These are phyloP conservation scores for Ramaria rubella DNA, from an alignment of 768 basidiomycete genomes.

Conservation along the genomic window DNA sequence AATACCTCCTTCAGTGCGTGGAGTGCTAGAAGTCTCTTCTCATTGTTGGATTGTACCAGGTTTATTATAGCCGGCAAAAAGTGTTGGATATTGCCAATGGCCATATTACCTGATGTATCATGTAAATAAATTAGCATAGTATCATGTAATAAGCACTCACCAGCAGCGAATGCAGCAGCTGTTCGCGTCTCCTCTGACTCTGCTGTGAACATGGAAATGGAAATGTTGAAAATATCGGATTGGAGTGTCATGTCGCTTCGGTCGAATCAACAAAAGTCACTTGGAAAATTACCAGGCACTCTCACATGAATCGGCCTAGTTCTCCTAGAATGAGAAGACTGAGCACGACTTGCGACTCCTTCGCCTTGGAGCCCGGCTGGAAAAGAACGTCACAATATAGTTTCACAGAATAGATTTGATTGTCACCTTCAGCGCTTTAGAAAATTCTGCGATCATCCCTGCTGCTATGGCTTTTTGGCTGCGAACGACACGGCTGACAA, in stretches of 20 bases:
- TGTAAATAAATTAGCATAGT: not conserved
- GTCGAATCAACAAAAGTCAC: not conserved
- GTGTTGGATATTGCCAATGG: slow-evolving; percentile 83
- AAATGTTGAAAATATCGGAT: slow-evolving; percentile 66
- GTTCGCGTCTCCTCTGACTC: slow-evolving; percentile 83
- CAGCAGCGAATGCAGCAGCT: slow-evolving; percentile 92
- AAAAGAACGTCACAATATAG: slow-evolving; percentile 6
- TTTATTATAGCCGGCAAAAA: slow-evolving; percentile 84
- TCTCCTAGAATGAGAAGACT: slow-evolving; percentile 89
- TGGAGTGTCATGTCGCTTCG: slow-evolving; percentile 81
- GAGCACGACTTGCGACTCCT: slow-evolving; percentile 64
- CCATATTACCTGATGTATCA: slow-evolving; percentile 71
- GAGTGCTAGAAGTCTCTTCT: slow-evolving; percentile 77
- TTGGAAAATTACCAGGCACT: slow-evolving; percentile 12
- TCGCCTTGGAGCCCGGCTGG: slow-evolving; percentile 45
- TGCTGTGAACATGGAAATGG: slow-evolving; percentile 66
- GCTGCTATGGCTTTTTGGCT: slow-evolving; percentile 66
- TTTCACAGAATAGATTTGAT: not conserved
- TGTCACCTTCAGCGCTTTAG: slow-evolving; percentile 69
- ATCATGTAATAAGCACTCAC: slow-evolving; percentile 32
- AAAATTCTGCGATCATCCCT: slow-evolving; percentile 79
- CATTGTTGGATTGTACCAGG: slow-evolving; percentile 64
- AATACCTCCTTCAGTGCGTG: slow-evolving; percentile 88
- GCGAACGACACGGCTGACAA: slow-evolving; percentile 76
- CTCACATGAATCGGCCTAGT: slow-evolving; percentile 84